A percentile compares a stretch with the other conserved stretches of the same genome.
phyloP scores from a whole-genome alignment of 2,329 filamentous ascomycete genomes.

The Dothistroma septosporum region DNA sequence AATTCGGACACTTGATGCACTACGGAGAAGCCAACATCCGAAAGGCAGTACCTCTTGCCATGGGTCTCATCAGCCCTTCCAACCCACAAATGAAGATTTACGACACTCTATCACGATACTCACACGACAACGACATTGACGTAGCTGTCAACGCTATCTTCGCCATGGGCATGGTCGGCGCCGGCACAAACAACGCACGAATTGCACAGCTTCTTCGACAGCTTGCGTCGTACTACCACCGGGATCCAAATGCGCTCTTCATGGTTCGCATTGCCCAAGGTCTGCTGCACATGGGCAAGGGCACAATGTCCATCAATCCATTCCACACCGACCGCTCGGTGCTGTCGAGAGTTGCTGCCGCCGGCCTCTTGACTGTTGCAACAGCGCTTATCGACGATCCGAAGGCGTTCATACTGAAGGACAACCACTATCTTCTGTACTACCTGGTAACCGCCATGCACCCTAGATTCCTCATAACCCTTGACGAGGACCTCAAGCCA shows the following conservation, averaged over 20 bases:
- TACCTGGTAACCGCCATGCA: constrained; percentile 96
- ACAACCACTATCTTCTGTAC: constrained; percentile 91
- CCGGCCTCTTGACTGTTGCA: constrained; percentile 82
- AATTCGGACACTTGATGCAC: constrained; percentile 98
- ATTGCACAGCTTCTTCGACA: constrained; percentile 91
- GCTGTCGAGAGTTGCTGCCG: constrained; percentile 83
- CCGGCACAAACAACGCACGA: constrained; percentile 96
- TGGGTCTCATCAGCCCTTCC: constrained; percentile 94
- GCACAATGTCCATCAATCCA: constrained; percentile 91
- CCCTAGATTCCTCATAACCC: constrained; percentile 89
- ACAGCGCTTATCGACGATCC: constrained; percentile 86
- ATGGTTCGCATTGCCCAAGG: constrained; percentile 99
- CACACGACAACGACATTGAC: constrained; percentile 97
- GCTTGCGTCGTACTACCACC: constrained; percentile 95
- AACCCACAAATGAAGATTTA: constrained; percentile 99
- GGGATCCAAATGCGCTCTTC: constrained; percentile 92
- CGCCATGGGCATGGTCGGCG: constrained; percentile 94
- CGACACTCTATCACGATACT: constrained; percentile 94
- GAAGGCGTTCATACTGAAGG: constrained; percentile 72
- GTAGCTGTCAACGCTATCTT: constrained; percentile 99
- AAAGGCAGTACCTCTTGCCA: constrained; percentile 89
- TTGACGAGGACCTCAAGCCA: constrained; percentile 91
- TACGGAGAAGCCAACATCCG: constrained; percentile 97
- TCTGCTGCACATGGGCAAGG: constrained; percentile 98
- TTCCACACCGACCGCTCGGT: constrained; percentile 99